Evolutionary conservation across 176 grass and related monocot species (phyloP).

Genomic region (Raddia guianensis): DNA sequence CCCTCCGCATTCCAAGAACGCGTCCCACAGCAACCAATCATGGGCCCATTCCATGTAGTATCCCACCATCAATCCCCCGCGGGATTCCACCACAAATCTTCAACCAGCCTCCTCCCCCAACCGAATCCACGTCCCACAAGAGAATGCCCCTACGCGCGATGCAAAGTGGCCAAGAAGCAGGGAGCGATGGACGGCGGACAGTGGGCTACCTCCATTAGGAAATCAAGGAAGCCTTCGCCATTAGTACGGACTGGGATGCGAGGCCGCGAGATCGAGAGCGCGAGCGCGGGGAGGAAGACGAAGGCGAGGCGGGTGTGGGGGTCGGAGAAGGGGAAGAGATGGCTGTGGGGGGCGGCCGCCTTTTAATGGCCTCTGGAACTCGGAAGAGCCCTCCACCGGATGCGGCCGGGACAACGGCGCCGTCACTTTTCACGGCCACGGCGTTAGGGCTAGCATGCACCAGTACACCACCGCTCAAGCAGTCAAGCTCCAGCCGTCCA

Average conservation of each 20-base stretch:
- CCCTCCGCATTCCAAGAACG: constrained; percentile 96
- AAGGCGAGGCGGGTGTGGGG: constrained; percentile 26
- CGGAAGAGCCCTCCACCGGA: constrained; percentile 66
- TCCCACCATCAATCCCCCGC: constrained; percentile 67
- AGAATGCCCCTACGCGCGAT: background rate
- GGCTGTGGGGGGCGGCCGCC: constrained; percentile 13
- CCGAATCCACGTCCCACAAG: constrained; percentile 32
- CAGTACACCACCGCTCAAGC: background rate
- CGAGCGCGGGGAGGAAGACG: constrained; percentile 24
- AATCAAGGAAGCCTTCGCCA: background rate
- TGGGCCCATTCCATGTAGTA: constrained; percentile 82
- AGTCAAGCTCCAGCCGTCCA: background rate
- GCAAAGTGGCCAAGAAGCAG: background rate
- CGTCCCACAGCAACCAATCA: constrained; percentile 87
- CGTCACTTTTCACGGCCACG: constrained; percentile 42
- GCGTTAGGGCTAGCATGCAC: constrained; percentile 33
- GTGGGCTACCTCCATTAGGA: constrained; percentile 20
- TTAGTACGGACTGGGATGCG: background rate
- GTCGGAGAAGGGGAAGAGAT: constrained; percentile 29
- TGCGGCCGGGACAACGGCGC: constrained; percentile 44
- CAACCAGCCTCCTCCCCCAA: constrained; percentile 13
- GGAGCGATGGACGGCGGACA: background rate
- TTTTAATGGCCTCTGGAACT: constrained; percentile 48
- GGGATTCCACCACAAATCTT: constrained; percentile 28
- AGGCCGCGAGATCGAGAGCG: background rate